A percentile compares a stretch with the other conserved stretches of the same genome.
Conservation (phyloP, 73 alveolate species). For the Uronychia binucleata region DNA sequence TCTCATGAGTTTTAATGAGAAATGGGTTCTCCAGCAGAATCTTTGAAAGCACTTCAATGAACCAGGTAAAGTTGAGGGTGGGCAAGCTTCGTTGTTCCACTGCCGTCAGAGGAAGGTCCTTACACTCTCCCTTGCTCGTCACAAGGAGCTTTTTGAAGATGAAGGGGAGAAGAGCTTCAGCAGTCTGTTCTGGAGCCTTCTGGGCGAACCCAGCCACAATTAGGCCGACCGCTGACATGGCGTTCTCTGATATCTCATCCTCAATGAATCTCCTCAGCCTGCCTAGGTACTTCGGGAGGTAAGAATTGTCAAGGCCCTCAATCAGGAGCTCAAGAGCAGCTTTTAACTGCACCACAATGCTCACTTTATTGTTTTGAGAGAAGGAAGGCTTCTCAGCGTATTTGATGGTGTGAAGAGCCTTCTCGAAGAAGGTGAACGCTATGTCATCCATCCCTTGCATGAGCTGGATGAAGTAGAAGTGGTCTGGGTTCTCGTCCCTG, state of each 20-base stretch:
- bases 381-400: not conserved
- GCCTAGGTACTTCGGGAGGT: not conserved
- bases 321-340: not conserved
- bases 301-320: not conserved
- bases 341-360: not conserved
- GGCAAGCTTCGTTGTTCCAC: not conserved
- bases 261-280: not conserved
- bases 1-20: not conserved
- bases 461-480: not conserved
- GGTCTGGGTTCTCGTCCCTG: not conserved
- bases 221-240: not conserved
- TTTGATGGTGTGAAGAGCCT: not conserved
- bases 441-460: not conserved
- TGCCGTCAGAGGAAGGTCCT: not conserved
- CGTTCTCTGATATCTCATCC: not conserved
- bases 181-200: not conserved
- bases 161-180: not conserved
- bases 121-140: not conserved
- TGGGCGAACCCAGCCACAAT: not conserved
- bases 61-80: not conserved
- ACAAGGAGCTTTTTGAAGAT: not conserved
- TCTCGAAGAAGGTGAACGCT: not conserved
- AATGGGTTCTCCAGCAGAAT: not conserved
- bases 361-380: not conserved
- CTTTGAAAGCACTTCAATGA: not conserved